Base-by-base conservation (phyloP, 2,329 filamentous ascomycete species). In the Xylaria sp. region DNA sequence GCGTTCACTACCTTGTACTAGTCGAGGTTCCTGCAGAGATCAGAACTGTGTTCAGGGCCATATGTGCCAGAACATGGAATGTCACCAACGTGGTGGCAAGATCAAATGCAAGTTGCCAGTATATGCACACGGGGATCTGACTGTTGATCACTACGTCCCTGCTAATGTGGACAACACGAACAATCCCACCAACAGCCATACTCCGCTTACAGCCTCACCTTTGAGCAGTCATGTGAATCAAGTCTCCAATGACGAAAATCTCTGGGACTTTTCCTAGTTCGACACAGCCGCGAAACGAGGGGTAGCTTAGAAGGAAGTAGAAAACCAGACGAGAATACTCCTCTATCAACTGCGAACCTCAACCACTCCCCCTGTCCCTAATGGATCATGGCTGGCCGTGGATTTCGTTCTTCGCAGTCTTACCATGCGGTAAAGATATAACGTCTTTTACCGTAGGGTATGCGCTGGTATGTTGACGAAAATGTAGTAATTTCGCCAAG, bases 1-100 rank as follows among this genome's bases (percentile, higher is more conserved):
- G 20, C 77, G 77, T 46, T 75, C 76, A 7, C 59, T 77, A 44
- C 75, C 77, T 7, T 80, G 77, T 65, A 33, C 67, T 0, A 75
- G 72, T 54, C 75, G 75, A 6, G 77, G 74, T 7, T 31, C 38
- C 5, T 79, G 78, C 69, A 67, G 76, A 10, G 66, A 74, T 4
- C 64, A 69, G 0, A 54, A 56, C 15, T 80, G 78, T 69, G 71
- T 70, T 26, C 69, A 71, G 28, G 78, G 77, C 6, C 78, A 79
- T 65, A 69, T 79, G 44, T 80, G 78, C 67, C 78, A 79, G 71
- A 74, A 68, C 17, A 48, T 60, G 20, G 74, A 79, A 15, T 80
- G 78, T 65, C 75, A 74, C 60, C 56, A 76, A n/a, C 76, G 77
- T 7, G 74, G 75, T 23, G 78, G 78, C 57, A 79, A 76, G 71